Base-by-base conservation (phyloP, 768 basidiomycete species). In the Phylloporus arenicola region DNA sequence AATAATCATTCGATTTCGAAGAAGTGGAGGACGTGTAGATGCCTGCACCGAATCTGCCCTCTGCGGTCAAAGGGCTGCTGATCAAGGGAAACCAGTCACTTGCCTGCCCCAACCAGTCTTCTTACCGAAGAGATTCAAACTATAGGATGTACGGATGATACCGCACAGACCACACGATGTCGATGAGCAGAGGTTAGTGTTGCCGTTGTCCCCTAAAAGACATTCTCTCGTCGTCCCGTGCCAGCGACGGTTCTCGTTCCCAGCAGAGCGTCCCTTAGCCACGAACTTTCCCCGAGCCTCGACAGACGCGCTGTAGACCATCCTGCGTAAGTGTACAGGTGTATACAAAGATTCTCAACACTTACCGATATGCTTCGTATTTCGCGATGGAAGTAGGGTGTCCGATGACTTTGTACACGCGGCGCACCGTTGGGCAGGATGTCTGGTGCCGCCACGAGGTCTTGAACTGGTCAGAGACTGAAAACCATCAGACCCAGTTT, bases 1-100 rank as follows among this genome's bases (percentile, higher is more conserved):
- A 83, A 60, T 87, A 87, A 64, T 87, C 84, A 52, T 85, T 81
- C 16, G 84, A 83, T 77, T 86, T 86, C 7, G 84, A 86, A n/a
- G 85, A 85, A 1, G 84, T 86, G n/a, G 82, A 82, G 6, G 83
- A 84, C 1, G 84, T 85, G 60, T 86, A 86, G 37, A 86, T 82
- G 22, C 84, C 84, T 33, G 78, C 77, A 22, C 84, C 84, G 44
- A 86, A 85, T 52, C 83, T 84, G 55, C 17, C 48, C 37, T 6
- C 33, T 14, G 37, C n/a, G 43, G 52, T 61, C 44, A 51, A 43
- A 38, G 25, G 41, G 30, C 17, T 16, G 41, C 51, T 6, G 2
- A 29, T 27, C 33, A 12, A 22, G 35, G 8, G 24, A 42, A 38
- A 51, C 16, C 7, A 2, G 20, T 29, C 16, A 54, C 71, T 45